A percentile compares a stretch with the other conserved stretches of the same genome.
Conservation (phyloP, 202 grass and related monocot genomes). For the Eragrostis tef region DNA sequence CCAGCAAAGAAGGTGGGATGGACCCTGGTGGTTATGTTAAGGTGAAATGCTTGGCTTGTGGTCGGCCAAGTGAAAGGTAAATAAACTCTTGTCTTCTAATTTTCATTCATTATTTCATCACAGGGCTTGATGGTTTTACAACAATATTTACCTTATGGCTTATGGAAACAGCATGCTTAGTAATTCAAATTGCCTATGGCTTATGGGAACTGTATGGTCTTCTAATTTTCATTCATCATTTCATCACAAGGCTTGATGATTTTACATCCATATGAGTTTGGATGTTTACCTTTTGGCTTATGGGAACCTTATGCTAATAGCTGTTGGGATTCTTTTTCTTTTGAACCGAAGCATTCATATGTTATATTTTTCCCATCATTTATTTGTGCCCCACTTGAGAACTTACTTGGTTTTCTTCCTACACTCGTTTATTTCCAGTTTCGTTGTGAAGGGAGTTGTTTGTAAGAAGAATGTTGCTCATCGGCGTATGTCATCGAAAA, state of each 20-base stretch:
- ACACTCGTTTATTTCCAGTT: slow-evolving; percentile 58
- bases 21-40: slow-evolving; percentile 97
- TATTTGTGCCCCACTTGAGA: slow-evolving; percentile 38
- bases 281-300: slow-evolving; percentile 25
- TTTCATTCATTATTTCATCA: slow-evolving; percentile 28
- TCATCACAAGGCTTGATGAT: slow-evolving; percentile 25
- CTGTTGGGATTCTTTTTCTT: slow-evolving; percentile 8
- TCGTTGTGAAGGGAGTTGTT: slow-evolving; percentile 91
- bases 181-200: slow-evolving; percentile 21
- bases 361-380: slow-evolving; percentile 34
- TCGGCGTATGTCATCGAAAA: slow-evolving; percentile 76
- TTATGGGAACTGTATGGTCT: too few relatives aligned
- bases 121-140: slow-evolving; percentile 42
- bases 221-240: too few relatives aligned
- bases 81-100: slow-evolving; percentile 10
- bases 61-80: slow-evolving; percentile 78
- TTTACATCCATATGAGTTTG: slow-evolving; percentile 42
- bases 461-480: slow-evolving; percentile 99
- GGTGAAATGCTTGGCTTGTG: slow-evolving; percentile 93
- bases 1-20: slow-evolving; percentile 95
- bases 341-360: slow-evolving; percentile 19
- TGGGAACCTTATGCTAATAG: slow-evolving; percentile 22
- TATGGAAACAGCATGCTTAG: slow-evolving; percentile 31
- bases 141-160: slow-evolving; percentile 17
- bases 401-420: slow-evolving; percentile 16